Evolutionary conservation across 129 eudicot species (phyloP), one percentile per base, ranked within the genome.

Genomic region (Ambrosia artemisiifolia): DNA sequence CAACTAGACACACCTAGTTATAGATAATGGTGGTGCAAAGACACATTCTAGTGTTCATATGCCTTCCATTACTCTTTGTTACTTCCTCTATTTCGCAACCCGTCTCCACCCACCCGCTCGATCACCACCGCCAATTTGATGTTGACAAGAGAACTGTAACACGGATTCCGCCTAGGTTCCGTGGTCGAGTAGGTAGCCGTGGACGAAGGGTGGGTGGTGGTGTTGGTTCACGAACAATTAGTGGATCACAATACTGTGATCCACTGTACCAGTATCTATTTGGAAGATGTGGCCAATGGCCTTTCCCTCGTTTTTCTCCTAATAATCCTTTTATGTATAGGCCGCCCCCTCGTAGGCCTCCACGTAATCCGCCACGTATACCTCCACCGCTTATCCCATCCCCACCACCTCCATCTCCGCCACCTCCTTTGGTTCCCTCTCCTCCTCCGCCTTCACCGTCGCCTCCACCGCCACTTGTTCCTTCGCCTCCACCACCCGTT

Each of bases 221-320:
- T 42, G 72, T 80, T 44, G n/a, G 75, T 53, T 55, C 63, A 7
- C 59, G 80, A 61, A 51, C 17, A 10, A 28, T 36, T 54, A 66
- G 55, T 14, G 63, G 72, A 75, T 59, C 82, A 59, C 43, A 84
- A 44, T 60, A 75, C 49, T 88, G 95, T 81, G 95, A 88, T 53
- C 91, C 95, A 5, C 54, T 85, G 4, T 85, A 71, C 13, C 59
- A 67, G 6, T 88, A 78, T 80, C 75, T 88, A 5, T 88, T 85
- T 46, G 85, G 75, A 35, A 70, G 34, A 48, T 88, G 95, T 57
- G 95, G 88, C 17, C 85, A 75, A 70, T 85, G 88, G 88, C 91
- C 95, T 65, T 85, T 88, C 56, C 5, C 83, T 28, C 84, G 83
- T 47, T 12, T 24, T 19, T 78, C 91, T 30, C 83, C 85, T n/a